These are phyloP conservation scores for Papilionanthe hybrid DNA, from an alignment of 116 monocot genomes.

Conservation along the genomic window DNA sequence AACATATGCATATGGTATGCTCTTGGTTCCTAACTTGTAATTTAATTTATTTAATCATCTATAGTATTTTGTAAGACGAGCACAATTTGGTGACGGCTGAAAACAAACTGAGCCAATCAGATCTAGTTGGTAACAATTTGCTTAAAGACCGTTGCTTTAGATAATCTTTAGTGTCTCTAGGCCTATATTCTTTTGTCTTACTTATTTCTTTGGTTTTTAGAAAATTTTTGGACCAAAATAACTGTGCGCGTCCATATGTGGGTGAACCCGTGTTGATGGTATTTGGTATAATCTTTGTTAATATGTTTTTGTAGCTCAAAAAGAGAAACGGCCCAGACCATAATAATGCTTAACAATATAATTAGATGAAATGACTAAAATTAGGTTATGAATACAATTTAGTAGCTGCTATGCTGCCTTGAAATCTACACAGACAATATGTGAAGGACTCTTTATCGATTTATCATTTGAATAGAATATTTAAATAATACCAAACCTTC, in stretches of 20 bases:
- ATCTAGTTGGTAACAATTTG: not conserved
- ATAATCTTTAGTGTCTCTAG: not conserved
- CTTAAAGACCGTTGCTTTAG: not conserved
- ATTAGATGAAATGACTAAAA: not conserved
- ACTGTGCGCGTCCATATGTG: not conserved
- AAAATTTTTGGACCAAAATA: not conserved
- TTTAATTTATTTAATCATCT: not conserved
- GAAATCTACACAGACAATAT: too few species aligned
- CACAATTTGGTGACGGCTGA: not conserved
- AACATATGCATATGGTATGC: slow-evolving; percentile 77
- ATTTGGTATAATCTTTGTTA: not conserved
- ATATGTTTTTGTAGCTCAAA: not conserved
- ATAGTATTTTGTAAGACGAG: not conserved
- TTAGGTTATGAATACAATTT: too few species aligned
- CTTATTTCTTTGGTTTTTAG: not conserved
- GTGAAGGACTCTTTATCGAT: too few species aligned
- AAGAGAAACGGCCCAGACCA: not conserved
- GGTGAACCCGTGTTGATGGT: not conserved
- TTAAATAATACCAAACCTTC: too few species aligned
- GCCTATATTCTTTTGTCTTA: not conserved
- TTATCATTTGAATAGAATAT: too few species aligned
- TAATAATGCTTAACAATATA: not conserved
- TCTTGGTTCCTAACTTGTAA: not conserved
- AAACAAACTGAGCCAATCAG: not conserved
- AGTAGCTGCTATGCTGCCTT: too few species aligned